A percentile compares a stretch with the other conserved stretches of the same genome.
phyloP scores from a whole-genome alignment of 2,329 filamentous ascomycete genomes.

The Drechslerella stenobrocha region DNA sequence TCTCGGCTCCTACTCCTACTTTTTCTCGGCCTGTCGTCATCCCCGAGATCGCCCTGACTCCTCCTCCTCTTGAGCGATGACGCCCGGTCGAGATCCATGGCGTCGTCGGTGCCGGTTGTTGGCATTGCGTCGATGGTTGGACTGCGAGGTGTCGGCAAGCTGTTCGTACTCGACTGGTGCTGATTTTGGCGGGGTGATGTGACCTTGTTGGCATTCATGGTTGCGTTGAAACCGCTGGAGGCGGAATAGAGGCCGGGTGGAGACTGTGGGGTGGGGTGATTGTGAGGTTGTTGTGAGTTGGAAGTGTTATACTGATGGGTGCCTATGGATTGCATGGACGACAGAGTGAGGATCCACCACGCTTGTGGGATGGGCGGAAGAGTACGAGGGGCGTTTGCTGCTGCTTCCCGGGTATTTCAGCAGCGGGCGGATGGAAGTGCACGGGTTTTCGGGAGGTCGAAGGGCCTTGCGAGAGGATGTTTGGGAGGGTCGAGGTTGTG shows the following conservation, averaged over 20 bases:
- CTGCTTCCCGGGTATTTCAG: background rate
- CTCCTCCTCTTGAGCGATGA: conserved; percentile 44
- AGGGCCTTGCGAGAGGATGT: background rate
- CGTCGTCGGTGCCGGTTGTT: conserved; percentile 28
- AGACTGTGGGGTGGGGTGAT: conserved; percentile 45
- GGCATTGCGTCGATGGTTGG: conserved; percentile 32
- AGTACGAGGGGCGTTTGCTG: background rate
- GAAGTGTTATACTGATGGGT: conserved; percentile 49
- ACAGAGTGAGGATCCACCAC: conserved; percentile 30
- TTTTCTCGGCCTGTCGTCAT: conserved; percentile 41
- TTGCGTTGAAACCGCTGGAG: conserved; percentile 45
- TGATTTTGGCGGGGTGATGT: conserved; percentile 38
- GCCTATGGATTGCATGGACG: conserved; percentile 49
- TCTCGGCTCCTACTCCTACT: conserved; percentile 44
- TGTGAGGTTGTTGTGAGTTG: conserved; percentile 47
- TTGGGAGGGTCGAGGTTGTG: background rate
- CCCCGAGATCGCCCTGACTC: conserved; percentile 42
- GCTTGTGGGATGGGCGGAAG: conserved; percentile 10
- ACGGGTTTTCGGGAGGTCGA: background rate
- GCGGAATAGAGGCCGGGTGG: conserved; percentile 47
- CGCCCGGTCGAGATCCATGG: conserved; percentile 33
- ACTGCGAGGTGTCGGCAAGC: conserved; percentile 42
- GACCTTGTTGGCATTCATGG: conserved; percentile 45
- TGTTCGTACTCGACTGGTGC: conserved; percentile 24
- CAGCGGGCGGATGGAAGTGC: background rate